phyloP scores from a whole-genome alignment of 169 alveolate genomes.

The Plasmodium vivax region DNA sequence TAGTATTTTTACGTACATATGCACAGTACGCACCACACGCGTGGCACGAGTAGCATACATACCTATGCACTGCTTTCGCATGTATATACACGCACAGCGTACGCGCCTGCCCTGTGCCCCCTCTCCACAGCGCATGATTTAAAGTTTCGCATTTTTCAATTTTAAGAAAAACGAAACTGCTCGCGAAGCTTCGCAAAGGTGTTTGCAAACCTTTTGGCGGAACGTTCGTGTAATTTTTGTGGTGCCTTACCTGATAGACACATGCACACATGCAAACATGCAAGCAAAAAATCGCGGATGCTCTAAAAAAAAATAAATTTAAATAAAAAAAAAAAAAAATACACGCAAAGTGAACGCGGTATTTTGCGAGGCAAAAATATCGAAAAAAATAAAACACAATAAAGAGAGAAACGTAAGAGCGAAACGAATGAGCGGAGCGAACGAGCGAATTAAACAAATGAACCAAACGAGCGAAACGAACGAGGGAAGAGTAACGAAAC shows the following conservation, averaged over 20 bases:
- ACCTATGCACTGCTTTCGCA: not conserved
- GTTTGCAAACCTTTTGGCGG: not conserved
- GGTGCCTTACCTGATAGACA: slow-evolving; percentile 42
- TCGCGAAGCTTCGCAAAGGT: not conserved
- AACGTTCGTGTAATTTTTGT: not conserved
- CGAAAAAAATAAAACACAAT: slow-evolving; percentile 5
- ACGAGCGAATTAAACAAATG: not conserved
- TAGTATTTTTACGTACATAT: not conserved
- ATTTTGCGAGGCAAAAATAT: slow-evolving; percentile 12
- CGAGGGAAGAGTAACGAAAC: not conserved
- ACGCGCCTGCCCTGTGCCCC: not conserved
- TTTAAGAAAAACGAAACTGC: not conserved
- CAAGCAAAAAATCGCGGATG: slow-evolving; percentile 20
- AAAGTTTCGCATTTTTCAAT: not conserved
- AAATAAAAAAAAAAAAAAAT: slow-evolving; percentile 5
- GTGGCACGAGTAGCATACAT: not conserved
- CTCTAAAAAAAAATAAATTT: slow-evolving; percentile 23
- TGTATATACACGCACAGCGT: not conserved
- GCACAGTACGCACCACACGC: not conserved
- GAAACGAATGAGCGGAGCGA: not conserved
- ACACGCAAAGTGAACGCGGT: slow-evolving; percentile 5
- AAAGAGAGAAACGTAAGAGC: not conserved
- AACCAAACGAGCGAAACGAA: not conserved
- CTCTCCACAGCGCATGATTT: not conserved
- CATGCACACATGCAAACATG: slow-evolving; percentile 64